Conservation (phyloP, 768 basidiomycete genomes). For the Pulveroboletus sp. region DNA sequence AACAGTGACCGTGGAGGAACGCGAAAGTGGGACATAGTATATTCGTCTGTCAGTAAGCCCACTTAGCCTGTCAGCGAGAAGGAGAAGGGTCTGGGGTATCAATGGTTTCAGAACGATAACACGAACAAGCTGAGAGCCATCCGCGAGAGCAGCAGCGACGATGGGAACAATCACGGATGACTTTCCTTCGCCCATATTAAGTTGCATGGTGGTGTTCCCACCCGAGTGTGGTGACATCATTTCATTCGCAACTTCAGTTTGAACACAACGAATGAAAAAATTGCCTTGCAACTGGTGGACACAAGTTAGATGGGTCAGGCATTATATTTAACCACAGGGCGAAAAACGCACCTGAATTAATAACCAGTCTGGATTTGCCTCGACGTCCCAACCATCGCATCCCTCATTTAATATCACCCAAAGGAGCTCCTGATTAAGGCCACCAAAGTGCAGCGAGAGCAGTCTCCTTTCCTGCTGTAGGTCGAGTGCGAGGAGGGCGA, state of each 20-base stretch:
- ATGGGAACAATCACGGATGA: conserved; percentile 46
- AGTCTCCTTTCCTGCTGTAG: no score
- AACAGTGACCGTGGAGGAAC: conserved; percentile 6
- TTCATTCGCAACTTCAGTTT: conserved; percentile 37
- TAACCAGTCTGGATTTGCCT: no score
- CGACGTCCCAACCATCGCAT: conserved; percentile 16
- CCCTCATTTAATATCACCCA: conserved; percentile 21
- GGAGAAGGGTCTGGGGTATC: no score
- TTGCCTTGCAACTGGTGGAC: conserved; percentile 42
- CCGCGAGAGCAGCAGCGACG: conserved; percentile 36
- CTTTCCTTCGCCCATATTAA: no score
- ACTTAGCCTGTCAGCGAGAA: no score
- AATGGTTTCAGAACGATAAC: no score
- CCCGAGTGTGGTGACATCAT: conserved; percentile 41
- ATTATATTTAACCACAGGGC: no score
- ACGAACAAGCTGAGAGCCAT: no score
- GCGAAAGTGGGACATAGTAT: conserved; percentile 47
- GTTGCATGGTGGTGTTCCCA: conserved; percentile 40
- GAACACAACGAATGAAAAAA: conserved; percentile 41
- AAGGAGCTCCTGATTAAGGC: conserved; percentile 28
- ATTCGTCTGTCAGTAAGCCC: conserved; percentile 42
- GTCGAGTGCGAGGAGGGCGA: no score
- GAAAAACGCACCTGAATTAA: conserved; percentile 36
- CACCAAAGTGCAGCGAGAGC: conserved; percentile 1
- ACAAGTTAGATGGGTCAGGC: not conserved